A percentile compares a stretch with the other conserved stretches of the same genome.
Evolutionary conservation across 2,329 filamentous ascomycete genomes (phyloP).

Genomic region (Dothistroma pini): DNA sequence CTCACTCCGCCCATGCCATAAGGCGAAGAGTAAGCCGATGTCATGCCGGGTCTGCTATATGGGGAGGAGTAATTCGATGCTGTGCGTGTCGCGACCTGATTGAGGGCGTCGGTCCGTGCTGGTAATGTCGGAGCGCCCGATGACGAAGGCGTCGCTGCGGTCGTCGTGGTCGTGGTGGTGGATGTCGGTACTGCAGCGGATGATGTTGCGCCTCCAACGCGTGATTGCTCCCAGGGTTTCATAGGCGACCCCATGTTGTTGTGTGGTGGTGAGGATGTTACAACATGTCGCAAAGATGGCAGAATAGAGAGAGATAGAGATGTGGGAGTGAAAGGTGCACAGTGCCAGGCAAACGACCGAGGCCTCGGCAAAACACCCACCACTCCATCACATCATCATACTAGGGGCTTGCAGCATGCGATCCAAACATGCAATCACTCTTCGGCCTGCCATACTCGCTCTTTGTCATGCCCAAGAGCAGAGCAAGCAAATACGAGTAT

Average conservation of each 20-base stretch:
- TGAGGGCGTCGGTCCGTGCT: conserved; percentile 73
- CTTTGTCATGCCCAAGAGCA: too few relatives aligned
- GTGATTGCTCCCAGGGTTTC: conserved; percentile 92
- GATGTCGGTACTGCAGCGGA: conserved; percentile 43
- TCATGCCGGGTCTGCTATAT: conserved; percentile 33
- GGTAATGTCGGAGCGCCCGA: conserved; percentile 66
- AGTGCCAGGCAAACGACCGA: too few relatives aligned
- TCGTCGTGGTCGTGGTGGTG: conserved; percentile 37
- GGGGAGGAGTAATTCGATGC: conserved; percentile 70
- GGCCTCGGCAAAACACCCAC: background rate
- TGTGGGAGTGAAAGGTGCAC: background rate
- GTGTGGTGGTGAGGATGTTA: background rate
- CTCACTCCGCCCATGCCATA: conserved; percentile 46
- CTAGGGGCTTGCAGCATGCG: background rate
- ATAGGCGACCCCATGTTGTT: conserved; percentile 64
- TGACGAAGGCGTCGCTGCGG: conserved; percentile 41
- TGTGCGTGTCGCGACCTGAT: conserved; percentile 79
- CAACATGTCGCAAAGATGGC: background rate
- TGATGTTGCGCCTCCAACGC: conserved; percentile 47
- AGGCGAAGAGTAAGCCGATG: conserved; percentile 48
- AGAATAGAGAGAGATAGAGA: background rate
- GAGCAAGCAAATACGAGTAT: too few relatives aligned
- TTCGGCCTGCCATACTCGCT: too few relatives aligned
- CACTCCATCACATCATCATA: background rate
- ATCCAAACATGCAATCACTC: too few relatives aligned